A percentile compares a stretch with the other conserved stretches of the same genome.
Evolutionary conservation across 805 yeast genomes (phyloP).

Genomic region (Metschnikowia bowlesiae): DNA sequence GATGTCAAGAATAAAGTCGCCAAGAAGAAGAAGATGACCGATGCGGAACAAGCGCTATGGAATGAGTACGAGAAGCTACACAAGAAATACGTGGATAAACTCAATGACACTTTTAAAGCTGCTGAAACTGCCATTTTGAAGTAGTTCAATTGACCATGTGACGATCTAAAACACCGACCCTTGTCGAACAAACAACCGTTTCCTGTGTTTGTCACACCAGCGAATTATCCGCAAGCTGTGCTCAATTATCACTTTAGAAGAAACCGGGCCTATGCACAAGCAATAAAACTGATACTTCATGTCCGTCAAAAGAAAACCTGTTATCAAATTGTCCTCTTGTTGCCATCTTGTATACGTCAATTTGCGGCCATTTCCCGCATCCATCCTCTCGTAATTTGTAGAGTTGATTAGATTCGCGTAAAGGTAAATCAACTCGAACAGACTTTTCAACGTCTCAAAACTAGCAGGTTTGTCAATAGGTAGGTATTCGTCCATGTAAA

Average conservation of each 20-base stretch:
- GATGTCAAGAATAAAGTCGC: constrained; percentile 52
- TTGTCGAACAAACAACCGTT: constrained; percentile 66
- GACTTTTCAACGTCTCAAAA: constrained; percentile 21
- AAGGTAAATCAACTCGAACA: constrained; percentile 36
- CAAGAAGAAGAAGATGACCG: constrained; percentile 48
- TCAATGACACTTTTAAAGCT: constrained; percentile 37
- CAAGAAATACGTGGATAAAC: constrained; percentile 56
- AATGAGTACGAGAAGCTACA: constrained; percentile 65
- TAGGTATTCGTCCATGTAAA: constrained; percentile 40
- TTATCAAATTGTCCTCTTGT: constrained; percentile 15
- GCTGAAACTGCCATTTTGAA: constrained; percentile 46
- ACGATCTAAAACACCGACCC: constrained; percentile 32
- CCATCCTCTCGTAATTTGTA: constrained; percentile 14
- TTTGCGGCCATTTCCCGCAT: constrained; percentile 23
- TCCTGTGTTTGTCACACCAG: constrained; percentile 75
- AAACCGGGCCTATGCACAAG: constrained; percentile 41
- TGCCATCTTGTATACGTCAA: constrained; percentile 45
- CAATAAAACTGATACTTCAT: constrained; percentile 35
- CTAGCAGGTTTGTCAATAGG: constrained; percentile 13
- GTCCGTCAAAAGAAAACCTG: constrained; percentile 38
- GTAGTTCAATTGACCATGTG: constrained; percentile 11
- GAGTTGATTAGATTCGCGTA: constrained; percentile 26
- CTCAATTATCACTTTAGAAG: constrained; percentile 52
- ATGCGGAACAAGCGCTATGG: constrained; percentile 49
- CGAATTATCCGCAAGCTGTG: constrained; percentile 61